Percentiles rank a stretch among this genome's conserved stretches.
phyloP scores from a whole-genome alignment of 139 green algal species.

The Chlamydomonas incerta region DNA sequence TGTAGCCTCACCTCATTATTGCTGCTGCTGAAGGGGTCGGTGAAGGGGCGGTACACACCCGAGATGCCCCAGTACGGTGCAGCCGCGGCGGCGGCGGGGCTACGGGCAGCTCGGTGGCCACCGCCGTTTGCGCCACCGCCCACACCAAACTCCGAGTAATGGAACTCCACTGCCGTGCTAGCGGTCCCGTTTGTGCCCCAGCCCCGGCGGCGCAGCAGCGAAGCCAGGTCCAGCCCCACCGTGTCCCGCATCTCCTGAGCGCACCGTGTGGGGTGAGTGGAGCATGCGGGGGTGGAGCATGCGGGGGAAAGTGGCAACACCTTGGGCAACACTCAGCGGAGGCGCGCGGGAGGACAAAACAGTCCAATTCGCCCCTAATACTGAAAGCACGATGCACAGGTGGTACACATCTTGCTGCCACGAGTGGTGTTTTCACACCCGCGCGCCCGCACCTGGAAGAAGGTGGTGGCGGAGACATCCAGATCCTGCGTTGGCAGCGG shows the following conservation, averaged over 20 bases:
- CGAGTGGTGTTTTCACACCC: too few species aligned
- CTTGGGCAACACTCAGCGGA: too few species aligned
- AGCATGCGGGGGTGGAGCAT: too few species aligned
- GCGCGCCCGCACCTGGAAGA: not conserved
- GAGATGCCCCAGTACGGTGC: conserved; percentile 19
- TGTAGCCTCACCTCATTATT: not conserved
- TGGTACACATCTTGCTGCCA: too few species aligned
- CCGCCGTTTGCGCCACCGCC: not conserved
- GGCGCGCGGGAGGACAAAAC: too few species aligned
- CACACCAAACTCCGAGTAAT: conserved; percentile 21
- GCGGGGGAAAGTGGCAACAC: too few species aligned
- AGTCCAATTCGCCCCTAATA: too few species aligned
- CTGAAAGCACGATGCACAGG: too few species aligned
- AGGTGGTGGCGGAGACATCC: conserved; percentile 7
- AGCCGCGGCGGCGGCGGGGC: not conserved
- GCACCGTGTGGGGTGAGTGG: too few species aligned
- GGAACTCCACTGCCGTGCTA: too few species aligned
- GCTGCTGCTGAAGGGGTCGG: not conserved
- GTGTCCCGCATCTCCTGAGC: not conserved
- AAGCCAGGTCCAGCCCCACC: not conserved
- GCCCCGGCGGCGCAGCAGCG: not conserved
- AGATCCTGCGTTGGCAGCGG: not conserved
- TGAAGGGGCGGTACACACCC: not conserved
- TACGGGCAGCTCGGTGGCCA: not conserved
- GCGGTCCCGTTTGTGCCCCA: not conserved